These are phyloP conservation scores for Herpetomonas samuelpessoai DNA, from an alignment of 208 protist genomes.

Conservation along the genomic window DNA sequence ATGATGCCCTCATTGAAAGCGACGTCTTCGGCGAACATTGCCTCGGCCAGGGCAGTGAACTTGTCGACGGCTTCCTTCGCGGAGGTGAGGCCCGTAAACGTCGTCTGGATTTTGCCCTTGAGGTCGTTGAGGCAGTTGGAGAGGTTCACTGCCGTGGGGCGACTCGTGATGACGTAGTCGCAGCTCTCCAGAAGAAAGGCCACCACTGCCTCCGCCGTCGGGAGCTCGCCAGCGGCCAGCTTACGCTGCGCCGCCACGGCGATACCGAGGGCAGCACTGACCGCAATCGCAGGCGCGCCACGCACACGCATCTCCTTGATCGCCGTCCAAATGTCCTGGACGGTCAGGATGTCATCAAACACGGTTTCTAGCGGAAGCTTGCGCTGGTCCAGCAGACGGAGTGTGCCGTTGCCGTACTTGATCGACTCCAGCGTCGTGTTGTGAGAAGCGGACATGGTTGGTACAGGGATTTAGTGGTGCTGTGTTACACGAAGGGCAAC, in stretches of 20 bases:
- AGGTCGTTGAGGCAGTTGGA: slow-evolving; percentile 84
- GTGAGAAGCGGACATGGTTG: slow-evolving; percentile 37
- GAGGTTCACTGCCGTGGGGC: slow-evolving; percentile 96
- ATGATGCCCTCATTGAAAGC: slow-evolving; percentile 92
- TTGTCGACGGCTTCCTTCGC: slow-evolving; percentile 39
- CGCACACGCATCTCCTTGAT: slow-evolving; percentile 95
- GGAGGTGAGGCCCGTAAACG: slow-evolving; percentile 12
- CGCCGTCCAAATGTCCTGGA: slow-evolving; percentile 85
- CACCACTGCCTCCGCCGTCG: slow-evolving; percentile 29
- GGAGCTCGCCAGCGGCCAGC: slow-evolving; percentile 21
- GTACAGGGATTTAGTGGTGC: too few species aligned
- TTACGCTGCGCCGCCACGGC: slow-evolving; percentile 75
- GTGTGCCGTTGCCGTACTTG: slow-evolving; percentile 55
- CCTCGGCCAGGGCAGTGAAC: slow-evolving; percentile 75
- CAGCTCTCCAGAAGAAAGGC: slow-evolving; percentile 69
- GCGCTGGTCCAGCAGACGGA: slow-evolving; percentile 84
- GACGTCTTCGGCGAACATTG: slow-evolving; percentile 86
- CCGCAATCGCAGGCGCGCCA: slow-evolving; percentile 95
- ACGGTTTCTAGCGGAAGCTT: slow-evolving; percentile 76
- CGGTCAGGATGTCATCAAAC: slow-evolving; percentile 76
- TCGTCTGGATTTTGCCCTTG: slow-evolving; percentile 35
- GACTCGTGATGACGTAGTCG: slow-evolving; percentile 87
- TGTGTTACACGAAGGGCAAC: too few species aligned
- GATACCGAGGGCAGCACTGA: slow-evolving; percentile 91
- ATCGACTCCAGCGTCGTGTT: slow-evolving; percentile 78